A percentile compares a stretch with the other conserved stretches of the same genome.
These are phyloP conservation scores for Xylaria sp. DNA, from an alignment of 2,329 filamentous ascomycete species.

Conservation along the genomic window DNA sequence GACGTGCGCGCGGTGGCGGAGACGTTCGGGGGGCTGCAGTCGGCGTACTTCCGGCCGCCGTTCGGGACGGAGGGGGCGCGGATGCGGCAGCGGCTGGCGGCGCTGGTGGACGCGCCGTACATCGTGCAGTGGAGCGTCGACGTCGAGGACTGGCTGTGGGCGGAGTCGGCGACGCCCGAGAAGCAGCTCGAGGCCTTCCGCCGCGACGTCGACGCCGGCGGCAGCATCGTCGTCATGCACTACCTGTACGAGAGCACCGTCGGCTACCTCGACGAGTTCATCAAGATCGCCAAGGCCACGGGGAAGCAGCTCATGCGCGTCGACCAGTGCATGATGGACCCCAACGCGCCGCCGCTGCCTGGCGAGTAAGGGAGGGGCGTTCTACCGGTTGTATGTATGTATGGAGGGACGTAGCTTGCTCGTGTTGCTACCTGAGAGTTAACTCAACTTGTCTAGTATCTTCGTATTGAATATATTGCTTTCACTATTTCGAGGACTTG, in stretches of 20 bases:
- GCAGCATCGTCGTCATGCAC: slow-evolving; percentile 69
- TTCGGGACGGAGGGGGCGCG: slow-evolving; percentile 70
- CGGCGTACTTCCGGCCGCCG: slow-evolving; percentile 67
- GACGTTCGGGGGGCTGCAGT: slow-evolving; percentile 40
- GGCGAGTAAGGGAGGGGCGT: slow-evolving; percentile 1
- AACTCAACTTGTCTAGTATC: slow-evolving; percentile 33
- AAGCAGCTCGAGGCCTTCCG: slow-evolving; percentile 69
- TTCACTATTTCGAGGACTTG: too few species aligned
- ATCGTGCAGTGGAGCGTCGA: slow-evolving; percentile 72
- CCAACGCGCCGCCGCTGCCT: slow-evolving; percentile 52
- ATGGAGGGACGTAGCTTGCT: not conserved
- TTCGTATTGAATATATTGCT: too few species aligned
- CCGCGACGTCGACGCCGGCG: slow-evolving; percentile 63
- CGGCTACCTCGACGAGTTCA: slow-evolving; percentile 65
- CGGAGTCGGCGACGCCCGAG: slow-evolving; percentile 61
- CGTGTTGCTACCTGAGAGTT: slow-evolving; percentile 4
- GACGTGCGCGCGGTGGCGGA: slow-evolving; percentile 53
- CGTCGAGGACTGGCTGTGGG: slow-evolving; percentile 73
- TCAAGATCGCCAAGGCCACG: slow-evolving; percentile 63
- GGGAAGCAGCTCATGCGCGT: slow-evolving; percentile 69
- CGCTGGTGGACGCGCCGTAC: slow-evolving; percentile 54
- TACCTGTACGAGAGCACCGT: slow-evolving; percentile 69
- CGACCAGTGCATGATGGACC: slow-evolving; percentile 68
- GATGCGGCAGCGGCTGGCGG: slow-evolving; percentile 64
- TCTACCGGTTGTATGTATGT: not conserved